Conservation (phyloP, 805 yeast genomes). For the Lipomyces sp. region DNA sequence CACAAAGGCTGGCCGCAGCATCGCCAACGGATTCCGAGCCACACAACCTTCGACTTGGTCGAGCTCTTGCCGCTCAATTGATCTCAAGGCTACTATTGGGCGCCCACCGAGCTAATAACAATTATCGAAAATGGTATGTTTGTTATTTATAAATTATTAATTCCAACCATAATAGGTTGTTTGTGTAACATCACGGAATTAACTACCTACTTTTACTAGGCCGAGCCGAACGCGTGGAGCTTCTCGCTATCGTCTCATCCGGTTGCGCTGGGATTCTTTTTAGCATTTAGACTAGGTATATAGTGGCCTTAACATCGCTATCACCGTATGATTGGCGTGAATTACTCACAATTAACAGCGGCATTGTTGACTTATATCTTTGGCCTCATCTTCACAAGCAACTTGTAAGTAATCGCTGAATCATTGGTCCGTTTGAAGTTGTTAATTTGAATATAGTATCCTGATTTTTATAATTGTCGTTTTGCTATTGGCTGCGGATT, state of each 20-base stretch:
- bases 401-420: slow-evolving; percentile 48
- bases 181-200: neutral
- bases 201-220: slow-evolving; percentile 14
- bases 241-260: slow-evolving; percentile 70
- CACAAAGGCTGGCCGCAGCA: too few relatives aligned
- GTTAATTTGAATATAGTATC: slow-evolving; percentile 48
- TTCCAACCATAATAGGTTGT: neutral
- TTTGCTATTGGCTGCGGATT: slow-evolving; percentile 81
- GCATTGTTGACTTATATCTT: slow-evolving; percentile 71
- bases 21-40: too few relatives aligned
- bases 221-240: slow-evolving; percentile 29
- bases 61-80: neutral
- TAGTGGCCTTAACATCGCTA: neutral
- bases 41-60: neutral
- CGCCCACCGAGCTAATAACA: neutral
- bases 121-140: neutral
- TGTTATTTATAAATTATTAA: neutral
- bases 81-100: neutral
- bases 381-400: slow-evolving; percentile 69
- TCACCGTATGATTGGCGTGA: neutral
- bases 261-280: slow-evolving; percentile 68
- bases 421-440: neutral
- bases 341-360: slow-evolving; percentile 38
- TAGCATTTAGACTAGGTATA: slow-evolving; percentile 61
- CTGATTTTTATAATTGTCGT: slow-evolving; percentile 79